Conservation (phyloP, 2,329 filamentous ascomycete genomes). For the Colletotrichum theobromicola region DNA sequence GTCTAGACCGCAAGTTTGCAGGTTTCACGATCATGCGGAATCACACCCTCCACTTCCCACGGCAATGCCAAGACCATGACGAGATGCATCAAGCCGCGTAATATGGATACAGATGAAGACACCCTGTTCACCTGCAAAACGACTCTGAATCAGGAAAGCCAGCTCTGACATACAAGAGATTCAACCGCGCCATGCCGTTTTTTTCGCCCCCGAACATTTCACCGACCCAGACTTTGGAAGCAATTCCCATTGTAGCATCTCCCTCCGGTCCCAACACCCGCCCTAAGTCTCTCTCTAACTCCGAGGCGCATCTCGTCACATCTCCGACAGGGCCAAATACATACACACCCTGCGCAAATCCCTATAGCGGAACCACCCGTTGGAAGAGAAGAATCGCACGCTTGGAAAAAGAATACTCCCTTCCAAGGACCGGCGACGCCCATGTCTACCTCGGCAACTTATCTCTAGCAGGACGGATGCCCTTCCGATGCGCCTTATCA, state of each 20-base stretch:
- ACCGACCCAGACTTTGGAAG: neutral
- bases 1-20: neutral
- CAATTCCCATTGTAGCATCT: neutral
- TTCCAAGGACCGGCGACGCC: neutral
- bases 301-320: neutral
- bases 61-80: neutral
- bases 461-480: neutral
- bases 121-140: neutral
- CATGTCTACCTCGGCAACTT: neutral
- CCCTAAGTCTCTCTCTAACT: neutral
- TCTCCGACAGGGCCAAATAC: neutral
- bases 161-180: neutral
- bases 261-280: neutral
- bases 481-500: neutral
- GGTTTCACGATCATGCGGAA: neutral
- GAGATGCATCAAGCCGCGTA: neutral
- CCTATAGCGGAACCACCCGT: neutral
- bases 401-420: neutral
- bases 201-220: neutral
- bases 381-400: neutral
- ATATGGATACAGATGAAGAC: neutral
- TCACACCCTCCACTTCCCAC: neutral
- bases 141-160: neutral
- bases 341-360: neutral
- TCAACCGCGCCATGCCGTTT: neutral